Evolutionary conservation across 257 asterid species (phyloP), one percentile per base, ranked within the genome.

Genomic region (Scutellaria baicalensis): DNA sequence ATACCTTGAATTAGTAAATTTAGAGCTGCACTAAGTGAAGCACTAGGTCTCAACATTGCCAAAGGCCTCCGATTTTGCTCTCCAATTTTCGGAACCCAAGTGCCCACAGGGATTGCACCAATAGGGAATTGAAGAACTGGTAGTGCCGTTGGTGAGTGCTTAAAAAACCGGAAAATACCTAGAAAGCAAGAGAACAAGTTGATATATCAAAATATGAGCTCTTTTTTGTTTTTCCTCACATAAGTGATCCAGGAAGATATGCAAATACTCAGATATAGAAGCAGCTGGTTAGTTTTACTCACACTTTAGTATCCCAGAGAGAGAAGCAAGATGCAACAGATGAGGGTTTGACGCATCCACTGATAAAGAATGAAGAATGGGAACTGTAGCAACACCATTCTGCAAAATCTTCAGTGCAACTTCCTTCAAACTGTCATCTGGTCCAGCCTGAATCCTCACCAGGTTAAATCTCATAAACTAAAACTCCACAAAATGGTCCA

Each of bases 31-130:
- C 82, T 84, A 56, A 93, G 90, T 60, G 96, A 89, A 77, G 95
- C 83, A 70, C 78, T 93, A 1, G 95, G 95, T 74, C 91, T 84
- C 93, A 93, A 73, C 84, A 84, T 78, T 17, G 95, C 97, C 84
- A 93, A 78, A 14, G 98, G 97, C 66, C 73, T 89, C 47, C 83
- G 80, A 80, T 83, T 75, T 57, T 87, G 78, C 78, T 87, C 92
- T 69, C 96, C 97, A 77, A 85, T 84, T 81, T 76, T 81, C 0
- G 97, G 98, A 77, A 84, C 93, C 98, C 98, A 93, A 16, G 98
- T 87, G 52, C 97, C 98, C 65, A 91, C 67, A 45, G 86, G 89
- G 66, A 91, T 77, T 43, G 88, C 83, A 72, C 83, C 73, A 68
- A 90, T 81, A 48, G 98, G 96, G 51, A 80, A 67, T 73, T 87